These are phyloP conservation scores for Juncus effusus DNA, from an alignment of 176 grass and related monocot species.

Conservation along the genomic window DNA sequence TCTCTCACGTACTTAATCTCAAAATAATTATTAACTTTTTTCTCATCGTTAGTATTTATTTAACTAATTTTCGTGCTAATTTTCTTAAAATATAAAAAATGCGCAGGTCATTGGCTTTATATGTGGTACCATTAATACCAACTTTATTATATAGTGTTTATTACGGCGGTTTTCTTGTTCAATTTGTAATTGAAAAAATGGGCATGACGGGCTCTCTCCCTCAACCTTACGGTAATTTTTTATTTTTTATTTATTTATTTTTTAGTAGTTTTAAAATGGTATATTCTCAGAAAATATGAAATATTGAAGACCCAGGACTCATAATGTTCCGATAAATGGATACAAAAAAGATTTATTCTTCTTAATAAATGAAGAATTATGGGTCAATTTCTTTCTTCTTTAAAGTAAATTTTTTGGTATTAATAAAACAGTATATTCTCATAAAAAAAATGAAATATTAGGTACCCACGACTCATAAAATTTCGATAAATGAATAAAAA, in stretches of 20 bases:
- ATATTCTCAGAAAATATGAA: too few species aligned
- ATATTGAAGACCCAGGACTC: too few species aligned
- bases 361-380: too few species aligned
- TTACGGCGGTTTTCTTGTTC: slow-evolving; percentile 84
- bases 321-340: too few species aligned
- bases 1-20: slow-evolving; percentile 48
- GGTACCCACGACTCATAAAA: too few species aligned
- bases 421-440: too few species aligned
- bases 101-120: slow-evolving; percentile 62
- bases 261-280: too few species aligned
- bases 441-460: too few species aligned
- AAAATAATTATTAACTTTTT: neutral
- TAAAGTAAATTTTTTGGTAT: too few species aligned
- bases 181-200: slow-evolving; percentile 96
- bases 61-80: slow-evolving; percentile 12
- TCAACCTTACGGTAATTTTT: slow-evolving; percentile 78
- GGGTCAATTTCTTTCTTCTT: too few species aligned
- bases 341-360: too few species aligned
- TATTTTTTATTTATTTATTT: slow-evolving; percentile 24
- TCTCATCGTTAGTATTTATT: neutral
- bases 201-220: slow-evolving; percentile 99
- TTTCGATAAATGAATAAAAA: too few species aligned
- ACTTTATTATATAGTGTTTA: slow-evolving; percentile 68
- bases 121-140: slow-evolving; percentile 69
- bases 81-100: slow-evolving; percentile 34